Conservation (phyloP, 2,329 filamentous ascomycete species). For the Sporothrix dimorphospora region DNA sequence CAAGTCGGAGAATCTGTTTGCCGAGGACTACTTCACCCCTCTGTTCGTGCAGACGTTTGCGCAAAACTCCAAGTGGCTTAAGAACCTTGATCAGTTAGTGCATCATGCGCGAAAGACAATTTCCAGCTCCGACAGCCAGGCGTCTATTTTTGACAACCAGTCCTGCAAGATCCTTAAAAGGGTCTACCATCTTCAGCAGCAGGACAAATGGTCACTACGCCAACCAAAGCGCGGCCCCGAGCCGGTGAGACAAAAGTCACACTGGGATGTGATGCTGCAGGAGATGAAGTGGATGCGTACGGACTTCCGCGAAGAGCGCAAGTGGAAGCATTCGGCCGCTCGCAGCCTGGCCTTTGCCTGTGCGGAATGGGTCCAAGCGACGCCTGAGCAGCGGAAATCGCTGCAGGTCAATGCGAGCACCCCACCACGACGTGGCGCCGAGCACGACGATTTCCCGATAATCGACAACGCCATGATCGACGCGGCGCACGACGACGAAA, state of each 20-base stretch:
- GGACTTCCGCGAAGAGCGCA: conserved; percentile 90
- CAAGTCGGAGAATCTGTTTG: conserved; percentile 51
- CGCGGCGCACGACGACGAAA: conserved; percentile 25
- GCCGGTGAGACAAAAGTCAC: conserved; percentile 73
- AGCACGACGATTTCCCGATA: conserved; percentile 30
- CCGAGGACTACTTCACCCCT: conserved; percentile 67
- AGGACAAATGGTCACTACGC: conserved; percentile 88
- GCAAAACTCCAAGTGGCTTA: conserved; percentile 61
- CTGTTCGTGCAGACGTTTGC: conserved; percentile 63
- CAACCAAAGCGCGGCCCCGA: conserved; percentile 86
- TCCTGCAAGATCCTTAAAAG: conserved; percentile 83
- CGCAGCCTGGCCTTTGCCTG: conserved; percentile 81
- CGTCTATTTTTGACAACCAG: conserved; percentile 82
- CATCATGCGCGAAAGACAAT: conserved; percentile 86
- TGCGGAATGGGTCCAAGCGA: conserved; percentile 75
- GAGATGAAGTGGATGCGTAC: conserved; percentile 99
- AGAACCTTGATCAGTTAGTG: conserved; percentile 70
- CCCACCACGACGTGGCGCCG: conserved; percentile 42
- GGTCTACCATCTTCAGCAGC: conserved; percentile 88
- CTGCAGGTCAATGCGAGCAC: conserved; percentile 68
- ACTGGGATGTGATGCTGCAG: conserved; percentile 83
- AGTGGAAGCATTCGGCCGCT: conserved; percentile 86
- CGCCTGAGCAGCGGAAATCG: conserved; percentile 62
- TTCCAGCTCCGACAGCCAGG: conserved; percentile 80
- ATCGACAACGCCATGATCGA: conserved; percentile 35